Conservation (phyloP, 2,329 filamentous ascomycete species). For the Ophiocordyceps sinensis region DNA sequence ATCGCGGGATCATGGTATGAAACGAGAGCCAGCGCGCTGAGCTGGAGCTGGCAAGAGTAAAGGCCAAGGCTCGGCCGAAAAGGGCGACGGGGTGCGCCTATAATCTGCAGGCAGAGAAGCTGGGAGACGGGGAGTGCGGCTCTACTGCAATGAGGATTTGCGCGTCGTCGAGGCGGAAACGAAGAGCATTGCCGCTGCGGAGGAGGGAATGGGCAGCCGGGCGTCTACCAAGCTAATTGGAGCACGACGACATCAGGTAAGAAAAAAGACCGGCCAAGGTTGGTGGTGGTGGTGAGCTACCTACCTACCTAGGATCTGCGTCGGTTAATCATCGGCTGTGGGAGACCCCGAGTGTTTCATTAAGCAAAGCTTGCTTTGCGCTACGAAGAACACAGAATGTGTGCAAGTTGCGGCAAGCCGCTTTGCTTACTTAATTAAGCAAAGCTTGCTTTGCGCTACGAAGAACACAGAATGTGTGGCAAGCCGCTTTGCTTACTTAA, state of each 20-base stretch:
- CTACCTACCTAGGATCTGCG: too few relatives aligned
- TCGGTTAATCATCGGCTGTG: background rate
- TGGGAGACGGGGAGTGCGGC: background rate
- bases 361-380: too few relatives aligned
- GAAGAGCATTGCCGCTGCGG: conserved; percentile 18
- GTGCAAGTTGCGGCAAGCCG: too few relatives aligned
- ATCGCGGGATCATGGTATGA: conserved; percentile 24
- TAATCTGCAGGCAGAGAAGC: background rate
- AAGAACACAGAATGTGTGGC: too few relatives aligned
- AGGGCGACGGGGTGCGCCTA: background rate
- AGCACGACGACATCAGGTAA: conserved; percentile 12
- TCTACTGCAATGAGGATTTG: conserved; percentile 3
- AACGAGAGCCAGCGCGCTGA: background rate
- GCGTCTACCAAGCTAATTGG: conserved; percentile 6
- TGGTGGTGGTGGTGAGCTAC: background rate
- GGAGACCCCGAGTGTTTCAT: background rate
- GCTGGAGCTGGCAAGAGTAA: background rate
- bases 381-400: too few relatives aligned
- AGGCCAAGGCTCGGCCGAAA: conserved; percentile 2
- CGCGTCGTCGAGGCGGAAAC: conserved; percentile 9
- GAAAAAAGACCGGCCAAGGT: conserved; percentile 8
- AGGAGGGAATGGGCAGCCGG: conserved; percentile 6
- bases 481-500: too few relatives aligned
- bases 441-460: too few relatives aligned
- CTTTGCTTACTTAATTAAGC: too few relatives aligned